Conservation (phyloP, 208 protist genomes). For the Naegleria lovaniensis region DNA sequence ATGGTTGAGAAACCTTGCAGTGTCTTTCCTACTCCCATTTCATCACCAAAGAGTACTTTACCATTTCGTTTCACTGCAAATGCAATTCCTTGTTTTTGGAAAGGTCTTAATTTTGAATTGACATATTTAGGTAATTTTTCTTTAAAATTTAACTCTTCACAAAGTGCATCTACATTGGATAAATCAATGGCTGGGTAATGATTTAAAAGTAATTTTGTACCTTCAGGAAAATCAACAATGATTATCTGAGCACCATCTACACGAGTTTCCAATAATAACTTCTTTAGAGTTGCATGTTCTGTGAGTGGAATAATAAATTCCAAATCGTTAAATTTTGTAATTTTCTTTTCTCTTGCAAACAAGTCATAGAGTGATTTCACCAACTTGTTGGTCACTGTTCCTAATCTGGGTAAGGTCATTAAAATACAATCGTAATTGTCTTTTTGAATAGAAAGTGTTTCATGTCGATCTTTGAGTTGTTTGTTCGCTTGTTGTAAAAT, state of each 20-base stretch:
- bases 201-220: background rate
- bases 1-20: slow-evolving; percentile 84
- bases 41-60: slow-evolving; percentile 83
- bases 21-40: slow-evolving; percentile 94
- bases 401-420: background rate
- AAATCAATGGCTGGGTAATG: background rate
- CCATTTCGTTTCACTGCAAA: slow-evolving; percentile 45
- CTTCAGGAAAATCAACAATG: background rate
- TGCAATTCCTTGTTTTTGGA: slow-evolving; percentile 24
- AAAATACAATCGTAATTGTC: background rate
- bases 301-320: background rate
- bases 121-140: background rate
- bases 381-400: background rate
- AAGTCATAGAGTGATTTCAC: background rate
- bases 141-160: background rate
- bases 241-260: background rate
- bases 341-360: background rate
- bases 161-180: background rate
- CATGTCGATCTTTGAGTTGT: background rate
- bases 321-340: background rate
- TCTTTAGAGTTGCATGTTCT: background rate
- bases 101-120: background rate
- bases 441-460: background rate
- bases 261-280: background rate
- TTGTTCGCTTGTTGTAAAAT: background rate